phyloP scores from a whole-genome alignment of 2,329 filamentous ascomycete species.

The Decorospora gaudefroyi region DNA sequence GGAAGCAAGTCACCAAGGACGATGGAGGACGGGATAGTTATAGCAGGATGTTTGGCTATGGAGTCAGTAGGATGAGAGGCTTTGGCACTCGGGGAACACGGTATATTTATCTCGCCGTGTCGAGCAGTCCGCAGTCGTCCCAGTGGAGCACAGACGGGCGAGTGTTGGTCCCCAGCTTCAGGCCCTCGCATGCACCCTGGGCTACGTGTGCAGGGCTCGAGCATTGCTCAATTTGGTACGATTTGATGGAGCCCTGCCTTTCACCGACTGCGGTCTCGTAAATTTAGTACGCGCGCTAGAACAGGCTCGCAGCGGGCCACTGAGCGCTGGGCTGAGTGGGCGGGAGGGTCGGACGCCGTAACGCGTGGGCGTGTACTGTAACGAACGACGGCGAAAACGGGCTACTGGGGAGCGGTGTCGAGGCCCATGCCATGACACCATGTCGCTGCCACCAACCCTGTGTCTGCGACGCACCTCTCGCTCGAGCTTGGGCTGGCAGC shows the following conservation, averaged over 20 bases:
- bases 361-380: conserved; percentile 24
- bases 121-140: conserved; percentile 33
- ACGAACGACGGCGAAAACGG: conserved; percentile 18
- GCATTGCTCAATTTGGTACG: conserved; percentile 32
- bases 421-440: conserved; percentile 15
- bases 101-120: conserved; percentile 41
- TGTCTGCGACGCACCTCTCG: conserved; percentile 19
- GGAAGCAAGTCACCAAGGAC: conserved; percentile 33
- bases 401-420: conserved; percentile 35
- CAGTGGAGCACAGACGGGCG: conserved; percentile 35
- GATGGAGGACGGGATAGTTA: conserved; percentile 19
- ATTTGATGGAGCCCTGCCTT: conserved; percentile 33
- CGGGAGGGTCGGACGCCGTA: conserved; percentile 30
- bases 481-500: too few relatives aligned
- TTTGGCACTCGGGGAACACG: conserved; percentile 30
- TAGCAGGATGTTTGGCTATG: conserved; percentile 20
- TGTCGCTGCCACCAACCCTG: conserved; percentile 20
- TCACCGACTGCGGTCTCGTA: conserved; percentile 40
- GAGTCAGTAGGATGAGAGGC: conserved; percentile 30
- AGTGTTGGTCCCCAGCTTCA: conserved; percentile 39
- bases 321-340: conserved; percentile 32
- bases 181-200: conserved; percentile 36
- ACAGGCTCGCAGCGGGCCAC: conserved; percentile 33
- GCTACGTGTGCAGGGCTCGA: conserved; percentile 29
- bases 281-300: conserved; percentile 40